A percentile compares a stretch with the other conserved stretches of the same genome.
These are phyloP conservation scores for Mimosa bimucronata DNA, from an alignment of 306 rosid genomes.

Conservation along the genomic window DNA sequence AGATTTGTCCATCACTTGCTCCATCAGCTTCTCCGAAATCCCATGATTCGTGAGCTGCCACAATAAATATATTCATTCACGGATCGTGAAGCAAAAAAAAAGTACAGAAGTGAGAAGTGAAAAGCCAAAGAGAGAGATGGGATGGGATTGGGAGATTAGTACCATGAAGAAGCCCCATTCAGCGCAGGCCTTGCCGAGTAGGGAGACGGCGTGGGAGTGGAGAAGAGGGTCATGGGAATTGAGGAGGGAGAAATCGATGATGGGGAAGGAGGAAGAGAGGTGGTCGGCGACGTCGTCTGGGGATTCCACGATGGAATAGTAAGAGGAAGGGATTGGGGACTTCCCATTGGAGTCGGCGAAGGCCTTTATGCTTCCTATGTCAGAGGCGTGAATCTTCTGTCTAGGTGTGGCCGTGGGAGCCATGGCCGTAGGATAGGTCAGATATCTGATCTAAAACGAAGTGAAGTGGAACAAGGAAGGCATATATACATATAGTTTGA, in stretches of 20 bases:
- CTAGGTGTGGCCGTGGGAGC: conserved; percentile 29
- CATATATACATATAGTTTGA: too few relatives aligned
- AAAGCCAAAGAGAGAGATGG: too few relatives aligned
- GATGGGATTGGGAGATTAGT: background rate
- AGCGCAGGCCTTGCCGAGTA: conserved; percentile 49
- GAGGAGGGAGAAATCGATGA: conserved; percentile 53
- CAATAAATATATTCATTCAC: background rate
- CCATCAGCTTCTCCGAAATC: conserved; percentile 48
- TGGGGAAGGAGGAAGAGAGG: conserved; percentile 47
- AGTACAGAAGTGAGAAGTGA: background rate
- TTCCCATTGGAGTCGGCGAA: conserved; percentile 43
- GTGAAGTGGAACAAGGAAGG: background rate
- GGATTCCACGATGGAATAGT: conserved; percentile 37
- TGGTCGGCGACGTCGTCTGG: conserved; percentile 41
- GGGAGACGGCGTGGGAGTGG: conserved; percentile 32
- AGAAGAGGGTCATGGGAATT: conserved; percentile 43
- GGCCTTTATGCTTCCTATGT: conserved; percentile 47
- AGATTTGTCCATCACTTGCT: conserved; percentile 41
- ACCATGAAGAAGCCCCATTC: conserved; percentile 66
- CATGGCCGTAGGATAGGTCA: conserved; percentile 7
- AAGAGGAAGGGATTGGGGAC: conserved; percentile 44
- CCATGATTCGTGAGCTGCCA: conserved; percentile 61
- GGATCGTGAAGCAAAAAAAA: too few relatives aligned
- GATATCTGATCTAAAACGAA: too few relatives aligned
- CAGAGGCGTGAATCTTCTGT: conserved; percentile 25